These are phyloP conservation scores for Gynochthodes officinalis DNA, from an alignment of 257 asterid species.

Conservation along the genomic window DNA sequence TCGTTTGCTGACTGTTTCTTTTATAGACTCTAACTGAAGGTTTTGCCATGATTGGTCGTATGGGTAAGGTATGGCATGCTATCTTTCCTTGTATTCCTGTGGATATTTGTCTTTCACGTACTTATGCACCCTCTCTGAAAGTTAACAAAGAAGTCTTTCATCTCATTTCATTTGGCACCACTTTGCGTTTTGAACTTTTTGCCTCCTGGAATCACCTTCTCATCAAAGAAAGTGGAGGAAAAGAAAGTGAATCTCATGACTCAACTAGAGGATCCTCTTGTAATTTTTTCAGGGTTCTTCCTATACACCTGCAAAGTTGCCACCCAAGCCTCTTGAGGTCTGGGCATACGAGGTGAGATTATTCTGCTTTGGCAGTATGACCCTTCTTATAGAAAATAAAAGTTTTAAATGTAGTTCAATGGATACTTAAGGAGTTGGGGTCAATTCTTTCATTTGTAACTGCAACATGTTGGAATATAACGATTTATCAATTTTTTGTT, in stretches of 20 bases:
- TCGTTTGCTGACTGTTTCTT: conserved; percentile 20
- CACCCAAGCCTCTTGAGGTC: conserved; percentile 79
- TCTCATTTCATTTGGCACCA: neutral
- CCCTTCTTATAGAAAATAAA: conserved; percentile 8
- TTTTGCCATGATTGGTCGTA: conserved; percentile 88
- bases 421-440: neutral
- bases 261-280: conserved; percentile 2
- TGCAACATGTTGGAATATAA: neutral
- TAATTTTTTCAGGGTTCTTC: conserved; percentile 52
- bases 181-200: neutral
- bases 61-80: conserved; percentile 61
- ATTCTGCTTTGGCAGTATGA: conserved; percentile 2
- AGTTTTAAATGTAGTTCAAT: neutral
- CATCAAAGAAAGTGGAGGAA: neutral
- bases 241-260: neutral
- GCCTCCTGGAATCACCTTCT: neutral
- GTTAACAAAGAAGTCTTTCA: neutral
- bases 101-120: neutral
- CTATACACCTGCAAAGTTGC: conserved; percentile 71
- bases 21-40: conserved; percentile 76
- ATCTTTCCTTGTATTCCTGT: neutral
- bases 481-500: conserved; percentile 9
- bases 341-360: conserved; percentile 93
- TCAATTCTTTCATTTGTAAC: neutral
- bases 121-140: neutral